phyloP scores from a whole-genome alignment of 108 stramenopile species.

The Aurantiochytrium sp. region DNA sequence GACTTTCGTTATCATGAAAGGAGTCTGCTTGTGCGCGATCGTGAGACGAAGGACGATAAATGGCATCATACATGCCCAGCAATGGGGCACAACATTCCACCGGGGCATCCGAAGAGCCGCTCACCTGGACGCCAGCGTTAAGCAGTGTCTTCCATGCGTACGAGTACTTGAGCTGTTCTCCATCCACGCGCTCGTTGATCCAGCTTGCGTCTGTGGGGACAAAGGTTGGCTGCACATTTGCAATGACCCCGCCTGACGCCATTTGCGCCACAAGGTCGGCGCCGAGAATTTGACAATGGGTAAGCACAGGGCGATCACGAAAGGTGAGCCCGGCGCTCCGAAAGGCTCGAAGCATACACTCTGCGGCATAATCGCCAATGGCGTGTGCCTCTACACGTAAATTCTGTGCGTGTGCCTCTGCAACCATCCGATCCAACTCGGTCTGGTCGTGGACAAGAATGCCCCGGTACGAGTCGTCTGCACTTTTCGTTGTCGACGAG shows the following conservation, averaged over 20 bases:
- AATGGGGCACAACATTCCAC: neutral
- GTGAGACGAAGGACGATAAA: neutral
- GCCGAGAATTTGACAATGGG: neutral
- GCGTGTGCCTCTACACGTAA: neutral
- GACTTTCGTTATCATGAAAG: neutral
- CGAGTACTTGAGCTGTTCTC: neutral
- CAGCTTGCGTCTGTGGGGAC: neutral
- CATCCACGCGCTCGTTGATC: neutral
- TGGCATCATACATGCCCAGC: conserved; percentile 4
- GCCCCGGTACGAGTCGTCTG: neutral
- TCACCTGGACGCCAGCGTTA: neutral
- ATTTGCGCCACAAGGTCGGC: neutral
- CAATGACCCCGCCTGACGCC: neutral
- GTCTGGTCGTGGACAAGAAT: neutral
- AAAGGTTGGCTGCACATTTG: conserved; percentile 9
- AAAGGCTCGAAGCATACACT: neutral
- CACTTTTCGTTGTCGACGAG: too few relatives aligned
- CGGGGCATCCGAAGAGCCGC: neutral
- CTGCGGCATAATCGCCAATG: neutral
- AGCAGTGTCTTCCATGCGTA: neutral
- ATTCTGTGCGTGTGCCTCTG: neutral
- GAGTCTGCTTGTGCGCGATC: neutral
- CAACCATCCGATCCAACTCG: neutral
- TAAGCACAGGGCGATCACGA: neutral
- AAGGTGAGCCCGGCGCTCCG: neutral